Evolutionary conservation across 1,139 yeast species (phyloP).

Genomic region (Sugiyamaella japonica): DNA sequence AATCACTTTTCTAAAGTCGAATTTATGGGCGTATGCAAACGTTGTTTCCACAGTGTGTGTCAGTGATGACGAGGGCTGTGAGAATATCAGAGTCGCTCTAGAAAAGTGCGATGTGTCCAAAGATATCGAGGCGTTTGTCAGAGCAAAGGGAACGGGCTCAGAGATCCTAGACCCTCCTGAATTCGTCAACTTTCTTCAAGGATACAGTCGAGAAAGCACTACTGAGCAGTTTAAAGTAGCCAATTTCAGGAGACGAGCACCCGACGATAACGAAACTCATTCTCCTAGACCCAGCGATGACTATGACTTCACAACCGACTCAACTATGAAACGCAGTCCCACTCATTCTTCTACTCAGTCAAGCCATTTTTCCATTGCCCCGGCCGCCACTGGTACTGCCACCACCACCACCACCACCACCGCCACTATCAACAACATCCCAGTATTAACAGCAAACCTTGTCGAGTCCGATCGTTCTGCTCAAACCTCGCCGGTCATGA

Average conservation of each 20-base stretch:
- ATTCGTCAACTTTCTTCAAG: conserved; percentile 51
- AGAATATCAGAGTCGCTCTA: conserved; percentile 62
- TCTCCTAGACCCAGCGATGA: background rate
- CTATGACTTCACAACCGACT: background rate
- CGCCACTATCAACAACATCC: conserved; percentile 3
- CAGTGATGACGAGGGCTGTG: conserved; percentile 73
- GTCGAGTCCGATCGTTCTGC: conserved; percentile 28
- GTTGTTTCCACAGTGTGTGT: conserved; percentile 75
- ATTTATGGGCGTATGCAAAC: conserved; percentile 82
- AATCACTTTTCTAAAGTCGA: conserved; percentile 70
- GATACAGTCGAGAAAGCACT: conserved; percentile 40
- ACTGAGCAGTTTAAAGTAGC: conserved; percentile 36
- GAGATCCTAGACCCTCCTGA: conserved; percentile 59
- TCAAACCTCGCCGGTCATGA: conserved; percentile 33
- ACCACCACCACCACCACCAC: background rate
- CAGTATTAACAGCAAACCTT: conserved; percentile 15
- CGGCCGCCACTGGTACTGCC: background rate
- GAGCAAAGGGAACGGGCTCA: conserved; percentile 64
- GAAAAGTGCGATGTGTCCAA: conserved; percentile 66
- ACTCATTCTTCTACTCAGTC: background rate
- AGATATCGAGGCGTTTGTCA: conserved; percentile 60
- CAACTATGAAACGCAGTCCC: background rate
- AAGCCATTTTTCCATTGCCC: background rate
- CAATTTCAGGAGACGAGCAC: conserved; percentile 34
- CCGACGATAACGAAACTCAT: conserved; percentile 16